These are phyloP conservation scores for Dryadomyces quercivorus DNA, from an alignment of 2,329 filamentous ascomycete genomes.

Conservation along the genomic window DNA sequence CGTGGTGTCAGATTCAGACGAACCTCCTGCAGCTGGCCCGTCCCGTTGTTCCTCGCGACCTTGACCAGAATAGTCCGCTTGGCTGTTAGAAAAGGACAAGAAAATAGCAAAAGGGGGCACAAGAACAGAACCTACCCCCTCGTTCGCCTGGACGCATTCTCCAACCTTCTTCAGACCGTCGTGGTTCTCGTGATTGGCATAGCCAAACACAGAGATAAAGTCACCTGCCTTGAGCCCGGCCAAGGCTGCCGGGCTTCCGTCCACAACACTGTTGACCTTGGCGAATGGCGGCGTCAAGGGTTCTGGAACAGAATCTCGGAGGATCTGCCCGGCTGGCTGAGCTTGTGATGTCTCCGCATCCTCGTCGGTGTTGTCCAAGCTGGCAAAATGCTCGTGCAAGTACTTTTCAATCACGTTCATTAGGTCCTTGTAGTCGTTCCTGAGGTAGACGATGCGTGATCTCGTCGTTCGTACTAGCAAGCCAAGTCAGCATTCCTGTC, in stretches of 20 bases:
- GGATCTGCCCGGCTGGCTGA: conserved; percentile 9
- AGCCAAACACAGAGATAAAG: conserved; percentile 72
- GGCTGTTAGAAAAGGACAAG: conserved; percentile 11
- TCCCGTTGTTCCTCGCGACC: conserved; percentile 36
- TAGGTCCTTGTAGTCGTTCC: conserved; percentile 85
- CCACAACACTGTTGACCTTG: conserved; percentile 72
- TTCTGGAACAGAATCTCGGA: conserved; percentile 22
- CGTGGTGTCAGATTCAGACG: conserved; percentile 63
- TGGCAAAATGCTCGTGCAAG: conserved; percentile 86
- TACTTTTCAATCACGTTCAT: conserved; percentile 75
- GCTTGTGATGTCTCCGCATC: conserved; percentile 15
- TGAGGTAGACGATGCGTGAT: conserved; percentile 74
- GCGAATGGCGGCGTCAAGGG: conserved; percentile 54
- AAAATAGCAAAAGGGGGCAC: not conserved
- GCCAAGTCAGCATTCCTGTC: not conserved
- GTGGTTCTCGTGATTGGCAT: conserved; percentile 72
- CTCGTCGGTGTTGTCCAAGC: conserved; percentile 40
- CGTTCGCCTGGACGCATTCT: conserved; percentile 80
- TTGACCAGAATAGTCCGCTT: conserved; percentile 58
- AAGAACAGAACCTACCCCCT: conserved; percentile 54
- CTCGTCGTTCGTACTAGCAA: conserved; percentile 76
- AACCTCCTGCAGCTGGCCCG: conserved; percentile 40
- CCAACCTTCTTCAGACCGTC: conserved; percentile 75
- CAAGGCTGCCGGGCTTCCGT: conserved; percentile 65
- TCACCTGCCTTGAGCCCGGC: conserved; percentile 77